Conservation (phyloP, 83 land plant species). For the Thuja plicata region DNA sequence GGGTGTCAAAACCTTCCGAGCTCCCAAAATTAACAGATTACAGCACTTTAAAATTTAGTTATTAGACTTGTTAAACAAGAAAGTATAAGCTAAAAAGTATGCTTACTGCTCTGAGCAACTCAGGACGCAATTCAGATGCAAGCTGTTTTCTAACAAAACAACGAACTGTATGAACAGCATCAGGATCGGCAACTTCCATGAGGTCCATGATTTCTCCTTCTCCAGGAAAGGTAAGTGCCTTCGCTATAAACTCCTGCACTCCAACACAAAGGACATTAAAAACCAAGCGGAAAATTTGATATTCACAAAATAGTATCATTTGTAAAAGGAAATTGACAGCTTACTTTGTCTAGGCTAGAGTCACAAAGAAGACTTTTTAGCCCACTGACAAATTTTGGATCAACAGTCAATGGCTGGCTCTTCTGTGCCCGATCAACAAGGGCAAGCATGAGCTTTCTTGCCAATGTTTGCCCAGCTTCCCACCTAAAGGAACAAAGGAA, state of each 20-base stretch:
- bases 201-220: slow-evolving; percentile 93
- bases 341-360: slow-evolving; percentile 75
- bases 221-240: slow-evolving; percentile 86
- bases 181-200: slow-evolving; percentile 96
- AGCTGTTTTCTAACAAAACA: slow-evolving; percentile 71
- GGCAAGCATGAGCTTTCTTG: slow-evolving; percentile 81
- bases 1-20: background rate
- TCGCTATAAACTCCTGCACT: slow-evolving; percentile 90
- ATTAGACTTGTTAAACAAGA: background rate
- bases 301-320: slow-evolving; percentile 2
- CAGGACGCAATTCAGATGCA: slow-evolving; percentile 60
- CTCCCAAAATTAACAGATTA: background rate
- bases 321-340: background rate
- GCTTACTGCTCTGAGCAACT: slow-evolving; percentile 57
- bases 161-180: slow-evolving; percentile 93
- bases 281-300: slow-evolving; percentile 1
- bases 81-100: background rate
- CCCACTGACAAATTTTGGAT: slow-evolving; percentile 69
- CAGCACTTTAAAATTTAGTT: background rate
- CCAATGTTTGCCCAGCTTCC: slow-evolving; percentile 94
- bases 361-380: slow-evolving; percentile 70
- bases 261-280: background rate
- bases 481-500: slow-evolving; percentile 45
- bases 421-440: slow-evolving; percentile 67
- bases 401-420: slow-evolving; percentile 55